phyloP scores from a whole-genome alignment of 2,329 filamentous ascomycete genomes.

The Mycosphaerelloides madeirae region DNA sequence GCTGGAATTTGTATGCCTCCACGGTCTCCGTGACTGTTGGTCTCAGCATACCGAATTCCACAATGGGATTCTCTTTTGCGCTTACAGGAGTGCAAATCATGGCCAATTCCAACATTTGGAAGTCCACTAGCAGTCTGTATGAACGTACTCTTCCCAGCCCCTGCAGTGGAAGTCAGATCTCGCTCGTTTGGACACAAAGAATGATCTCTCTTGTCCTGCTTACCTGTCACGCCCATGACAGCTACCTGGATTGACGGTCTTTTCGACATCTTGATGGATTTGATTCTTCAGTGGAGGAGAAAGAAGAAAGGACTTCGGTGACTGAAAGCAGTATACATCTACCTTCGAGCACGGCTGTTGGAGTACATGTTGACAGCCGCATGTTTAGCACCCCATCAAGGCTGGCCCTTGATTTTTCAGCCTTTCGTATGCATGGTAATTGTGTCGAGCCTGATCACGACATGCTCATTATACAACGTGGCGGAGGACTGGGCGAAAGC shows the following conservation, averaged over 20 bases:
- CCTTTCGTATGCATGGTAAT: too few relatives aligned
- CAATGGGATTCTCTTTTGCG: conserved; percentile 13
- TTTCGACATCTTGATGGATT: not conserved
- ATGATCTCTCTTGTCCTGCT: too few relatives aligned
- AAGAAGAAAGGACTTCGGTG: not conserved
- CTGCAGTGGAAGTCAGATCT: too few relatives aligned
- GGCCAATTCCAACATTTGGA: conserved; percentile 12
- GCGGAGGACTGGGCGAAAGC: too few relatives aligned
- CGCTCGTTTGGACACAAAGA: too few relatives aligned
- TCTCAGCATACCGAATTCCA: not conserved
- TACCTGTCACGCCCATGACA: conserved; percentile 40
- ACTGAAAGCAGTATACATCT: too few relatives aligned
- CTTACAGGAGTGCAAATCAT: too few relatives aligned
- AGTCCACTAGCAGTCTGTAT: conserved; percentile 21
- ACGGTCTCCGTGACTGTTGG: not conserved
- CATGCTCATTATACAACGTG: too few relatives aligned
- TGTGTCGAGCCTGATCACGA: not conserved
- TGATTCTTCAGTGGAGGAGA: not conserved
- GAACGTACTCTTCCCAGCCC: conserved; percentile 37
- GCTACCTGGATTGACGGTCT: conserved; percentile 26
- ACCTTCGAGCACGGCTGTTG: too few relatives aligned
- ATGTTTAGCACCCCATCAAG: too few relatives aligned
- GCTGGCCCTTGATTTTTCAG: too few relatives aligned
- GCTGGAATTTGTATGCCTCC: not conserved
- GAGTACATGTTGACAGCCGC: too few relatives aligned